Base-by-base conservation (phyloP, 75 land plant species). In the Pseudotsuga menziesii region DNA sequence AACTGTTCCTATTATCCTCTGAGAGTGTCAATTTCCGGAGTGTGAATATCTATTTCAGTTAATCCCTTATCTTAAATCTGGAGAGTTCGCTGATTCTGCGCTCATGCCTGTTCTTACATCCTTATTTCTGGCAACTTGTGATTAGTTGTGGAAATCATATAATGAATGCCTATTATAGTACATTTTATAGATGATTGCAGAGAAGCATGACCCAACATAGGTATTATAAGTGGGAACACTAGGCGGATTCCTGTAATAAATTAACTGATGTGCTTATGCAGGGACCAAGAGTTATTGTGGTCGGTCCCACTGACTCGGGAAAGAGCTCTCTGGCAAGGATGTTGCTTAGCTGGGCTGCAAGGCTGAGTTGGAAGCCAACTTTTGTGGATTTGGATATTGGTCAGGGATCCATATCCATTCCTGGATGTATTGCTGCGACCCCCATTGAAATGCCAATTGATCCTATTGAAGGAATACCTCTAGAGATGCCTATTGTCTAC, bases 271-370 rank as follows among this genome's bases (percentile, higher is more conserved):
- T 77, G 11, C 15, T 82, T 63, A 5, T 76, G 25, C 88, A 97
- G 99, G 99, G 99, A n/a, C 99, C 99, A 3, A 83, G 99, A 70
- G 98, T 95, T 19, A 97, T 97, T 61, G 94, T 94, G 69, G 99
- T 97, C 25, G 99, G 99, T 25, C 99, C 99, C 55, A 94, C 96
- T 62, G 99, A 97, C 84, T 94, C 96, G 17, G 99, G 99, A 67
- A 97, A 96, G 81, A 94, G 98, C 82, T 91, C 91, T 71, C 83
- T 96, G 70, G 81, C 91, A 79, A 89, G 79, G 80, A 96, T 96
- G 99, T 89, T 96, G 64, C 87, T 96, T 26, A 91, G 95, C 59
- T 97, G 99, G 99, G 93, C 99, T 22, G 88, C 94, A 69, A 89
- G 94, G 73, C 89, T 81, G 73, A 86, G 90, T 56, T 97, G 99